These are phyloP conservation scores for Linnemannia schmuckeri DNA, from an alignment of 192 early-diverging fungal species.

Conservation along the genomic window DNA sequence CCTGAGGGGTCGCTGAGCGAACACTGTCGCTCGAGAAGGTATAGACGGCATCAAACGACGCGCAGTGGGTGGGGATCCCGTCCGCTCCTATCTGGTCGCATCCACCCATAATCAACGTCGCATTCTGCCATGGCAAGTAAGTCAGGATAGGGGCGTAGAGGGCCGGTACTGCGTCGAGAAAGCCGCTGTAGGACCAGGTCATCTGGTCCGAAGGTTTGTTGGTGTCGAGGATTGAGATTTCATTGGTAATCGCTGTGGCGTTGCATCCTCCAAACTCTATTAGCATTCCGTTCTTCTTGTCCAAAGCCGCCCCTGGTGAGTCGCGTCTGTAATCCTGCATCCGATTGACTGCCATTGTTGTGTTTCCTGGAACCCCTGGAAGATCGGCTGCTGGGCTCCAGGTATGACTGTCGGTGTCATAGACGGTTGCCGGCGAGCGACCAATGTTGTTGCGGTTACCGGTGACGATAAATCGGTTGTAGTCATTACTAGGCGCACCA, in stretches of 20 bases:
- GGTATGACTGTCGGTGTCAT: background rate
- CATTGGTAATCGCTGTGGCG: conserved; percentile 20
- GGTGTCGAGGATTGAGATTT: conserved; percentile 18
- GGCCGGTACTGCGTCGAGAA: conserved; percentile 16
- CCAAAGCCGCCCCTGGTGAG: conserved; percentile 31
- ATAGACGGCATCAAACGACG: conserved; percentile 41
- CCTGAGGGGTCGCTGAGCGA: conserved; percentile 21
- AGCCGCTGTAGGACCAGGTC: conserved; percentile 28
- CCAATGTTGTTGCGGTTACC: conserved; percentile 38
- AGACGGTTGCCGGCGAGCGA: conserved; percentile 21
- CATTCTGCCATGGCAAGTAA: conserved; percentile 5
- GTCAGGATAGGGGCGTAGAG: conserved; percentile 35
- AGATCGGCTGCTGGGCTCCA: conserved; percentile 29
- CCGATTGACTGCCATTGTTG: background rate
- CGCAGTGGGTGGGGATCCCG: conserved; percentile 20
- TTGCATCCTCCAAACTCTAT: conserved; percentile 42
- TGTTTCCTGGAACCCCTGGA: background rate
- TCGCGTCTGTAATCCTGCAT: conserved; percentile 24
- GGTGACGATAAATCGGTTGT: conserved; percentile 23
- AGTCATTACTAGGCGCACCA: conserved; percentile 12
- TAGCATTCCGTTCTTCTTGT: conserved; percentile 4
- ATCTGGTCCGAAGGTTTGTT: background rate
- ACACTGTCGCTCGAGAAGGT: conserved; percentile 16
- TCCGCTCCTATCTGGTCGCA: conserved; percentile 23
- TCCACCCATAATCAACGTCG: conserved; percentile 47